These are phyloP conservation scores for Fagopyrum tataricum DNA, from an alignment of 148 eudicot species.

Conservation along the genomic window DNA sequence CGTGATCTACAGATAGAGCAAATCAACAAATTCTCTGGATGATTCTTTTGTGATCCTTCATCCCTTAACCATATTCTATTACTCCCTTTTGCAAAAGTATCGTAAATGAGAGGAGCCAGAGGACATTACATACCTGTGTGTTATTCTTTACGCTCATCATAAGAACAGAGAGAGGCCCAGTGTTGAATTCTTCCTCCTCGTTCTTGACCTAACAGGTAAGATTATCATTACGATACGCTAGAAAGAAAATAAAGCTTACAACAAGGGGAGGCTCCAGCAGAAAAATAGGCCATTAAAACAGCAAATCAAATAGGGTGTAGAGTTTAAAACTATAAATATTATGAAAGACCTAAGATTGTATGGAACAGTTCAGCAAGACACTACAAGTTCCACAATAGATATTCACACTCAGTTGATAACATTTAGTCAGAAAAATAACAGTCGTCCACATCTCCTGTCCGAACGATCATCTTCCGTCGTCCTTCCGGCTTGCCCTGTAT, in stretches of 20 bases:
- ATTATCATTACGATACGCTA: not conserved
- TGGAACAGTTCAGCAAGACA: not conserved
- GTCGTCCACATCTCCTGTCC: too few species aligned
- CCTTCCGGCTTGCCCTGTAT: too few species aligned
- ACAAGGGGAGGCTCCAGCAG: not conserved
- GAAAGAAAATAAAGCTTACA: not conserved
- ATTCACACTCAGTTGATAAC: not conserved
- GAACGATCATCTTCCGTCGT: too few species aligned
- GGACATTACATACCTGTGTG: conserved; percentile 55
- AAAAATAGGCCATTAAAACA: not conserved
- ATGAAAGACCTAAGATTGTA: not conserved
- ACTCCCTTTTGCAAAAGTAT: not conserved
- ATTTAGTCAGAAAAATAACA: not conserved
- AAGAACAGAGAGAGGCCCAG: conserved; percentile 84
- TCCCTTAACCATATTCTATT: not conserved
- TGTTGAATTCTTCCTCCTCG: conserved; percentile 92
- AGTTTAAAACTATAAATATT: not conserved
- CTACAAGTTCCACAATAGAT: not conserved
- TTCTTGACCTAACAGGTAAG: conserved; percentile 49
- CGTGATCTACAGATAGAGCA: not conserved
- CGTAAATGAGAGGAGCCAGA: not conserved
- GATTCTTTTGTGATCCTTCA: not conserved
- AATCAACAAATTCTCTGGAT: not conserved
- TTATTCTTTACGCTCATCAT: conserved; percentile 92
- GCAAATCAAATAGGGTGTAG: not conserved